Percentiles rank a stretch among this genome's conserved stretches.
phyloP scores from a whole-genome alignment of 225 moss, liverwort and hornwort genomes.

The Antitrichia curtipendula region DNA sequence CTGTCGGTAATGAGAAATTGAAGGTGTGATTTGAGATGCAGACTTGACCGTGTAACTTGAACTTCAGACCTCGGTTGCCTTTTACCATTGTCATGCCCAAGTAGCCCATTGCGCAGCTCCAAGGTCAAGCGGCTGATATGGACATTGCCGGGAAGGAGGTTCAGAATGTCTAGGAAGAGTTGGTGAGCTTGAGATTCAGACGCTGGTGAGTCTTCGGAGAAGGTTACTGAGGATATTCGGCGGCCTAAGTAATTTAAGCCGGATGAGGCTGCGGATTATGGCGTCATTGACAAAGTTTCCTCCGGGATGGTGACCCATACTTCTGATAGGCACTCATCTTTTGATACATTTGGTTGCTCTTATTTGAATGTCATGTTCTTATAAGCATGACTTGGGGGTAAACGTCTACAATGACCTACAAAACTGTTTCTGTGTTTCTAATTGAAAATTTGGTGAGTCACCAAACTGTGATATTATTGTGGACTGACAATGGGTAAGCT shows the following conservation, averaged over 20 bases:
- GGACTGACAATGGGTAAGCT: too few species aligned
- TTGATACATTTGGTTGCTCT: not conserved
- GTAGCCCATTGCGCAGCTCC: constrained; percentile 74
- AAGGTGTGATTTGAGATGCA: not conserved
- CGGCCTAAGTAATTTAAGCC: constrained; percentile 56
- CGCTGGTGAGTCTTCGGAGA: constrained; percentile 36
- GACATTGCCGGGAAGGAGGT: not conserved
- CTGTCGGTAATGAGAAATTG: not conserved
- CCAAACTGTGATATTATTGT: too few species aligned
- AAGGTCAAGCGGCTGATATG: constrained; percentile 63
- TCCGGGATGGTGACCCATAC: not conserved
- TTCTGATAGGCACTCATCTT: not conserved
- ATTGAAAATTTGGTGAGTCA: too few species aligned
- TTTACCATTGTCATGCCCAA: constrained; percentile 66
- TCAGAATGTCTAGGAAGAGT: constrained; percentile 51
- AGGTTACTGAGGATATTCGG: constrained; percentile 34
- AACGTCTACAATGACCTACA: not conserved
- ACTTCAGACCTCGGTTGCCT: constrained; percentile 42
- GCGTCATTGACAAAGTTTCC: constrained; percentile 38
- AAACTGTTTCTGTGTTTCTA: too few species aligned
- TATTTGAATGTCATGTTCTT: not conserved
- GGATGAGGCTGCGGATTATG: constrained; percentile 60
- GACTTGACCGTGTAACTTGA: not conserved
- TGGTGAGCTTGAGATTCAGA: constrained; percentile 33
- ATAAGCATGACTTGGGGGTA: not conserved